Evolutionary conservation across 805 yeast species (phyloP).

Genomic region (Ogataea zsoltii): DNA sequence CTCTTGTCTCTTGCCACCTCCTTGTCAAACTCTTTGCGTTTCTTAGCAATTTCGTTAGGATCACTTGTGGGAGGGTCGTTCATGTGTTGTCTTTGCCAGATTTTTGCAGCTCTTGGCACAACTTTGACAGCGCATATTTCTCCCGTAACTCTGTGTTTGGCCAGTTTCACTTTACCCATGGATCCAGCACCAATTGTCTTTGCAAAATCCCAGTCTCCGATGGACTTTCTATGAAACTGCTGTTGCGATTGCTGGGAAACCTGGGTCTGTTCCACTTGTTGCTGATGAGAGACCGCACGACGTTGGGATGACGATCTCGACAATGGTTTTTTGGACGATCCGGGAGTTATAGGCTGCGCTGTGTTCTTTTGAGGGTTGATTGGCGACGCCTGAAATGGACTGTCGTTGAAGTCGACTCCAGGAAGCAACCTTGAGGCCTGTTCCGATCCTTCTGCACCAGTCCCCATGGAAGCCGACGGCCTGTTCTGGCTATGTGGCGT

Average conservation of each 20-base stretch:
- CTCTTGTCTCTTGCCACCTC: conserved; percentile 90
- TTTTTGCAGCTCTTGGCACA: conserved; percentile 83
- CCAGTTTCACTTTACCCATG: conserved; percentile 97
- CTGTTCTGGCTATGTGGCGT: conserved; percentile 21
- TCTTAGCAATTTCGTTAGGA: conserved; percentile 55
- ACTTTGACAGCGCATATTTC: conserved; percentile 91
- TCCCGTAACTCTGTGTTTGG: conserved; percentile 77
- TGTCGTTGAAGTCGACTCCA: conserved; percentile 27
- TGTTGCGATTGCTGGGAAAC: conserved; percentile 27
- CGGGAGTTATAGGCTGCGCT: conserved; percentile 24
- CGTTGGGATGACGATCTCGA: conserved; percentile 20
- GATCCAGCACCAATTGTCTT: conserved; percentile 98
- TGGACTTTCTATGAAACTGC: conserved; percentile 78
- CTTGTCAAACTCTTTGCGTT: conserved; percentile 71
- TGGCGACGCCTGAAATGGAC: conserved; percentile 14
- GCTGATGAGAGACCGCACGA: conserved; percentile 10
- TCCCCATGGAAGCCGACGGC: conserved; percentile 12
- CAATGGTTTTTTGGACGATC: conserved; percentile 13
- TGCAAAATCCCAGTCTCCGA: conserved; percentile 96
- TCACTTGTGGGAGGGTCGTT: conserved; percentile 66
- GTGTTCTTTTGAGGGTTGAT: conserved; percentile 11
- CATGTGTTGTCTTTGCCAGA: conserved; percentile 70
- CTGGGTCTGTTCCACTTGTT: conserved; percentile 12
- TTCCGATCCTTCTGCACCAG: conserved; percentile 8
- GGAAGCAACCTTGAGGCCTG: conserved; percentile 23